Percentiles rank a stretch among this genome's conserved stretches.
phyloP scores from a whole-genome alignment of 805 yeast species.

The Wickerhamomyces canadensis region DNA sequence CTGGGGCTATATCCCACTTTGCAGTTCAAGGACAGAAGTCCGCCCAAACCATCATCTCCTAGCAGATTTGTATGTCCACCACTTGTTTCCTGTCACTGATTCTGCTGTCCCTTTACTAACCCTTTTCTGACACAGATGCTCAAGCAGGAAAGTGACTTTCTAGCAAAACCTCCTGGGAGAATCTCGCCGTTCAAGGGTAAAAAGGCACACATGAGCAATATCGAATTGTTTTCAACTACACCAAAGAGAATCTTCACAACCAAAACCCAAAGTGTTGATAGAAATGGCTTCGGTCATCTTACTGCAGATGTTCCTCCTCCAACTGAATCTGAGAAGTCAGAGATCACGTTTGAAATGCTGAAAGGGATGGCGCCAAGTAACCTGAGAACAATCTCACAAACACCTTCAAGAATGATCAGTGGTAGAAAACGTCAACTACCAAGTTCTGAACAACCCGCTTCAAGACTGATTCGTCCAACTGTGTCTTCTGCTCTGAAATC shows the following conservation, averaged over 20 bases:
- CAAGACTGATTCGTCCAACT: constrained; percentile 9
- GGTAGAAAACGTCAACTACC: constrained; percentile 25
- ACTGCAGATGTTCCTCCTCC: neutral
- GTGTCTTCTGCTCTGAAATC: constrained; percentile 4
- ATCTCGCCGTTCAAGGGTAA: constrained; percentile 22
- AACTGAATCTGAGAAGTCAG: constrained; percentile 8
- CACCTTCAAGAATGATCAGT: constrained; percentile 25
- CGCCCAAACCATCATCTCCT: constrained; percentile 6
- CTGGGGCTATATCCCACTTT: constrained; percentile 8
- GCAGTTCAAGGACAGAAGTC: constrained; percentile 12
- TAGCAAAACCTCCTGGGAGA: constrained; percentile 19
- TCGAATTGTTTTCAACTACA: constrained; percentile 21
- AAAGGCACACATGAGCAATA: constrained; percentile 8
- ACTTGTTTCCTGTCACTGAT: too few species aligned
- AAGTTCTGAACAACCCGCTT: constrained; percentile 23
- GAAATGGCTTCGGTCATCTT: constrained; percentile 7
- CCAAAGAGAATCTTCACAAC: constrained; percentile 23
- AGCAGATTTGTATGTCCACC: neutral
- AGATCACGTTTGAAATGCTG: constrained; percentile 22
- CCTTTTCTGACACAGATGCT: neutral
- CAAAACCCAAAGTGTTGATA: constrained; percentile 27
- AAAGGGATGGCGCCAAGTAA: constrained; percentile 25
- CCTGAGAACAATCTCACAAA: constrained; percentile 11
- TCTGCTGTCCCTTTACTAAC: too few species aligned
- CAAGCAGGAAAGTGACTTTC: constrained; percentile 4